Conservation (phyloP, 768 basidiomycete species). For the Rubroboletus pulcherrimus region DNA sequence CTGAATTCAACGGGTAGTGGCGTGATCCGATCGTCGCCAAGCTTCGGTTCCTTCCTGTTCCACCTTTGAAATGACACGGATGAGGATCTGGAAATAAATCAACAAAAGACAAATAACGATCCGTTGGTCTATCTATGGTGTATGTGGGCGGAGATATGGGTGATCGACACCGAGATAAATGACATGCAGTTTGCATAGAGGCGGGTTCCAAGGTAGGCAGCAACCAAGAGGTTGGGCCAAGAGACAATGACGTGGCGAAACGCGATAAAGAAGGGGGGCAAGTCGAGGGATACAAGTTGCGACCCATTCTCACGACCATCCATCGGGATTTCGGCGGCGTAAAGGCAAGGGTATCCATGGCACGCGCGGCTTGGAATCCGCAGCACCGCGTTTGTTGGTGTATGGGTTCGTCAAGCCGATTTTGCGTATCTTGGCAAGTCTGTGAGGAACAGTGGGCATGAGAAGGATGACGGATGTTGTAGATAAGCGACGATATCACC, state of each 20-base stretch:
- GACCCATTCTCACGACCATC: conserved; percentile 35
- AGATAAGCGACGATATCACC: conserved; percentile 32
- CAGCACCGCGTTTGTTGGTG: conserved; percentile 7
- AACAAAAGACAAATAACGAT: not conserved
- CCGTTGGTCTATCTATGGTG: conserved; percentile 11
- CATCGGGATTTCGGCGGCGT: conserved; percentile 36
- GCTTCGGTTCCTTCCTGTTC: not conserved
- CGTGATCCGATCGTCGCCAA: not conserved
- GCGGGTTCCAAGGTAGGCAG: conserved; percentile 14
- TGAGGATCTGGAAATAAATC: conserved; percentile 5
- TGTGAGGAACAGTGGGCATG: conserved; percentile 11
- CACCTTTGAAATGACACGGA: conserved; percentile 3
- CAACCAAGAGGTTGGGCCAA: not conserved
- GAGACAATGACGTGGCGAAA: not conserved
- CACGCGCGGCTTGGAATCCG: conserved; percentile 15
- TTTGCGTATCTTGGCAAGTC: conserved; percentile 45
- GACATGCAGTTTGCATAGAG: conserved; percentile 12
- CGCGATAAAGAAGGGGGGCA: conserved; percentile 10
- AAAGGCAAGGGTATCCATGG: conserved; percentile 40
- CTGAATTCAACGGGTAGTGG: not conserved
- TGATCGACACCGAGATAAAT: conserved; percentile 1
- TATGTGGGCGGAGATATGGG: conserved; percentile 13
- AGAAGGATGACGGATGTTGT: conserved; percentile 10
- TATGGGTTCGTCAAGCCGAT: conserved; percentile 37
- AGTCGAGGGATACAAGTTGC: not conserved